Evolutionary conservation across 2,329 filamentous ascomycete genomes (phyloP).

Genomic region (Podosphaera xanthii): DNA sequence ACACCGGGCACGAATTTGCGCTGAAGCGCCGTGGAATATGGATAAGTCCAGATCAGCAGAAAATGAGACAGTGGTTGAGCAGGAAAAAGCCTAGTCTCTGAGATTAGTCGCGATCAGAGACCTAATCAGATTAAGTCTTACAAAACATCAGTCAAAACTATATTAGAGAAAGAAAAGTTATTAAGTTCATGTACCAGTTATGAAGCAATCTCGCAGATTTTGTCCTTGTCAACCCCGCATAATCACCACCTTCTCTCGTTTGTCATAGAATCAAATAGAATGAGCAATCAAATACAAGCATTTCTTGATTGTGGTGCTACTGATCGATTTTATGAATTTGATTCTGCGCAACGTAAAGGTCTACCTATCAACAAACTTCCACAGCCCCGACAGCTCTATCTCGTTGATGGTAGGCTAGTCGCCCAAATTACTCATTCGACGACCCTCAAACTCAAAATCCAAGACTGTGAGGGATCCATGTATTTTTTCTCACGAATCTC

Average conservation of each 20-base stretch:
- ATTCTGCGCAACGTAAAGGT: not conserved
- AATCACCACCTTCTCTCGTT: not conserved
- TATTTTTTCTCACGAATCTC: not conserved
- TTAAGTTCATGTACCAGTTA: not conserved
- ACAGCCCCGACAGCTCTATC: conserved; percentile 1
- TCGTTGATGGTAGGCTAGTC: not conserved
- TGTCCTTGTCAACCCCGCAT: not conserved
- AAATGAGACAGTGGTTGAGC: not conserved
- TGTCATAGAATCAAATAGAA: not conserved
- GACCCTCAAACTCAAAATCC: not conserved
- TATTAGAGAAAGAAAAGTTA: not conserved
- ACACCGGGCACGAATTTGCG: not conserved
- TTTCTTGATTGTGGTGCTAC: conserved; percentile 1
- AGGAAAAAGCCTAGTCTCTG: not conserved
- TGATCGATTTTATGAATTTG: conserved; percentile 1
- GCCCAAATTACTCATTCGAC: not conserved
- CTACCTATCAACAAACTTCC: not conserved
- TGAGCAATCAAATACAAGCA: not conserved
- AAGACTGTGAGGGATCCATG: not conserved
- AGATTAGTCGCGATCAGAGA: not conserved
- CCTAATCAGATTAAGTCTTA: not conserved
- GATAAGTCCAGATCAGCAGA: not conserved
- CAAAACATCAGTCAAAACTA: not conserved
- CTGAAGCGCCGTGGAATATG: not conserved
- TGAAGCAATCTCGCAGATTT: not conserved